Conservation (phyloP, 148 eudicot genomes). For the Silene latifolia region DNA sequence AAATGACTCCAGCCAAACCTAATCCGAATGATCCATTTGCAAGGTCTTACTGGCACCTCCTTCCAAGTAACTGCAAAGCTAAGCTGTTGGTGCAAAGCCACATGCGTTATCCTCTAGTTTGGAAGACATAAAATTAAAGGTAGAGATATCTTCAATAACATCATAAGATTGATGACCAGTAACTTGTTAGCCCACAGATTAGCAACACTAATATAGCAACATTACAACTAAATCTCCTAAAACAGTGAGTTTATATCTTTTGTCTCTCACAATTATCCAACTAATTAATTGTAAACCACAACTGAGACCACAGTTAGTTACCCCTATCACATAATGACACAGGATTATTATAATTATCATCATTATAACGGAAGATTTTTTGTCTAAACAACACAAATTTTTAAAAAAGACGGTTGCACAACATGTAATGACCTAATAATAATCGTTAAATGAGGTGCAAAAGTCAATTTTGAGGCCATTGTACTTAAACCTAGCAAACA, state of each 20-base stretch:
- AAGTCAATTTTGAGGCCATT: too few species aligned
- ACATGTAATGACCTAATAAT: too few species aligned
- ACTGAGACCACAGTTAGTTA: background rate
- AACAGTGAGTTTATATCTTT: conserved; percentile 9
- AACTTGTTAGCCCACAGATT: conserved; percentile 12
- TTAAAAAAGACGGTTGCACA: too few species aligned
- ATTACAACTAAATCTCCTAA: conserved; percentile 12
- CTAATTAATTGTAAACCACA: background rate
- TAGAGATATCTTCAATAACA: conserved; percentile 20
- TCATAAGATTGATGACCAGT: conserved; percentile 15
- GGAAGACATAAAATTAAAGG: conserved; percentile 6
- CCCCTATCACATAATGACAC: background rate
- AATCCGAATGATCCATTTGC: too few species aligned
- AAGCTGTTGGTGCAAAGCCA: background rate
- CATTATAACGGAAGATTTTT: too few species aligned
- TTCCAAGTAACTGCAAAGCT: too few species aligned
- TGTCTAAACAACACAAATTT: too few species aligned
- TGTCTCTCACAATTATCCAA: conserved; percentile 9
- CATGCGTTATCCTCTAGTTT: conserved; percentile 14
- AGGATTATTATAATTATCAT: background rate
- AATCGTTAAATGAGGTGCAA: too few species aligned
- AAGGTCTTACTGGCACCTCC: too few species aligned
- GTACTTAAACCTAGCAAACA: too few species aligned
- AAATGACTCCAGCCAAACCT: too few species aligned
- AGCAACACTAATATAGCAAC: conserved; percentile 4